Percentiles rank a stretch among this genome's conserved stretches.
phyloP scores from a whole-genome alignment of 2,329 filamentous ascomycete genomes.

The Monilinia polystroma region DNA sequence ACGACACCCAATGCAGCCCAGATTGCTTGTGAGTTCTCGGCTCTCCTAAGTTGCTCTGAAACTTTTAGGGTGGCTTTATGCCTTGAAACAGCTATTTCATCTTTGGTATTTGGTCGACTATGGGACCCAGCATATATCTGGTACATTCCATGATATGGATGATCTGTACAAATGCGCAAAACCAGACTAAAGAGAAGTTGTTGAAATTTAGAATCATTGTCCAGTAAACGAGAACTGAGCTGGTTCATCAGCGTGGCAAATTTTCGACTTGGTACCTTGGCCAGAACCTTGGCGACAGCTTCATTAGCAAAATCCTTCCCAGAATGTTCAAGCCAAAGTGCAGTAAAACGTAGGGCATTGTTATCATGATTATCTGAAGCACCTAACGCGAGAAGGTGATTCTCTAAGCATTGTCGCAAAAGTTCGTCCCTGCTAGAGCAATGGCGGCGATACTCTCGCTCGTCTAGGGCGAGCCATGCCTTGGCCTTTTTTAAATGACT shows the following conservation, averaged over 20 bases:
- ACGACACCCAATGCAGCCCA: constrained; percentile 74
- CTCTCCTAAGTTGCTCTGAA: constrained; percentile 55
- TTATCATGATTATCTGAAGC: constrained; percentile 88
- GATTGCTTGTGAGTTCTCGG: constrained; percentile 50
- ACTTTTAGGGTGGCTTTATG: constrained; percentile 71
- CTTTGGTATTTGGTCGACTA: constrained; percentile 66
- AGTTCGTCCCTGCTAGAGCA: constrained; percentile 76
- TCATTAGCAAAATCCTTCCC: constrained; percentile 74
- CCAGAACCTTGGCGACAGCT: constrained; percentile 68
- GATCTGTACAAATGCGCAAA: constrained; percentile 81
- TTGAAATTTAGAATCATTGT: constrained; percentile 71
- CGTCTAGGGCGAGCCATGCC: constrained; percentile 86
- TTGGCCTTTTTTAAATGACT: constrained; percentile 69
- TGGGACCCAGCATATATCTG: constrained; percentile 85
- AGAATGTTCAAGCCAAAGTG: constrained; percentile 88
- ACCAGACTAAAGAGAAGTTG: constrained; percentile 70
- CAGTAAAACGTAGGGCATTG: constrained; percentile 86
- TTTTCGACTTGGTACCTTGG: constrained; percentile 80
- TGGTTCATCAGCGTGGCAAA: constrained; percentile 95
- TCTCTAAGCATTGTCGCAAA: constrained; percentile 84
- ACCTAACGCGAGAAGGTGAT: constrained; percentile 81
- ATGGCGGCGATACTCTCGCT: constrained; percentile 79
- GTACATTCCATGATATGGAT: constrained; percentile 97
- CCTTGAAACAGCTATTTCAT: constrained; percentile 72
- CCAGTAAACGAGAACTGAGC: constrained; percentile 84